Percentiles rank a stretch among this genome's conserved stretches.
phyloP scores from a whole-genome alignment of 495 filamentous ascomycete genomes.

The Peziza echinospora region DNA sequence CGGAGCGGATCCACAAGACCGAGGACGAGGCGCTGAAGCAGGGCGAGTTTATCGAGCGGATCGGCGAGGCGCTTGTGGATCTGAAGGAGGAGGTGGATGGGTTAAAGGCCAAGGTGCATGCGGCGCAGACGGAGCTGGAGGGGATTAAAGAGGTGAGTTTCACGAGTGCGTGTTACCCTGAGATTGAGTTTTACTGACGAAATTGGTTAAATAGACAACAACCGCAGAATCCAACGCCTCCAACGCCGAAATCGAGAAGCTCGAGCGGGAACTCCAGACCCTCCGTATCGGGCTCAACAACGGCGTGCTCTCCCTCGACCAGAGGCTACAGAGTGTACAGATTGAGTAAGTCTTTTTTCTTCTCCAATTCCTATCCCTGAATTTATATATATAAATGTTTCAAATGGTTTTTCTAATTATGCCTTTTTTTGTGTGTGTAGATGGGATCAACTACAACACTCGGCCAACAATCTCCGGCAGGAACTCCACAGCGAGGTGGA shows the following conservation, averaged over 20 bases:
- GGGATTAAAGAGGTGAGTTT: constrained; percentile 54
- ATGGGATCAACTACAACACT: constrained; percentile 77
- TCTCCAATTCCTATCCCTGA: constrained; percentile 4
- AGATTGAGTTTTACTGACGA: background rate
- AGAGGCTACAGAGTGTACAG: constrained; percentile 87
- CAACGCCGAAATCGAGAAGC: constrained; percentile 88
- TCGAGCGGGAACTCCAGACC: constrained; percentile 90
- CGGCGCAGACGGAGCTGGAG: constrained; percentile 82
- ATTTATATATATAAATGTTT: background rate
- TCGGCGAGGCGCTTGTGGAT: constrained; percentile 87
- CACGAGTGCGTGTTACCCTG: background rate
- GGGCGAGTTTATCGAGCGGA: constrained; percentile 72
- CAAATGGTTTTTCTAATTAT: background rate
- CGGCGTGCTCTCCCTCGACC: constrained; percentile 77
- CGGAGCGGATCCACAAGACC: constrained; percentile 55
- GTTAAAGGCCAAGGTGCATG: constrained; percentile 62
- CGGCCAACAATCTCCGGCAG: constrained; percentile 65
- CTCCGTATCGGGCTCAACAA: constrained; percentile 74
- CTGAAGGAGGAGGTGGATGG: constrained; percentile 79
- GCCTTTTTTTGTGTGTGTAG: constrained; percentile 26
- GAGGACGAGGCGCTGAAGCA: constrained; percentile 78
- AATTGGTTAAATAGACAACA: constrained; percentile 30
- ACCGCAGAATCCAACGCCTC: constrained; percentile 65
- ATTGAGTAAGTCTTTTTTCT: constrained; percentile 87
- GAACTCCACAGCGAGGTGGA: constrained; percentile 91